Evolutionary conservation across 192 early-diverging fungal species (phyloP).

Genomic region (Jimgerdemannia flammicorona): DNA sequence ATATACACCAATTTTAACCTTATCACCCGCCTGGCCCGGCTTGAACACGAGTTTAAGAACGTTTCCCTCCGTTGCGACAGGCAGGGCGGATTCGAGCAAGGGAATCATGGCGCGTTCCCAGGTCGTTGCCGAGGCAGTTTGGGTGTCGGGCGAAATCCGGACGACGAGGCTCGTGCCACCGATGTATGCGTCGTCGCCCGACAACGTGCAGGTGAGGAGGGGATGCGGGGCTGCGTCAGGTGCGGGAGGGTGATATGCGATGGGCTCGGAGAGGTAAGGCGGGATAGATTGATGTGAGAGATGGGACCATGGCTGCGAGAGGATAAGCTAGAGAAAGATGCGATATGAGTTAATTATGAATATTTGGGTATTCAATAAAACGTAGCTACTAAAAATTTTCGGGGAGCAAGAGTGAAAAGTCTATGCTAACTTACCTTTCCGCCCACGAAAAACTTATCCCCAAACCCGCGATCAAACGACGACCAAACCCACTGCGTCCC

Average conservation of each 20-base stretch:
- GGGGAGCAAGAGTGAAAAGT: background rate
- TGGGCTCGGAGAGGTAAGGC: conserved; percentile 25
- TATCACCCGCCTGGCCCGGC: background rate
- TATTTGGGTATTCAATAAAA: too few species aligned
- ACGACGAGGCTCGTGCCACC: background rate
- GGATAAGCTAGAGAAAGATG: conserved; percentile 20
- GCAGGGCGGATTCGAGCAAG: background rate
- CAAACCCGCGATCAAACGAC: conserved; percentile 52
- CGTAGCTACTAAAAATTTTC: too few species aligned
- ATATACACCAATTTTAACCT: background rate
- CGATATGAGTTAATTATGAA: background rate
- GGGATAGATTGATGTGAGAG: conserved; percentile 47
- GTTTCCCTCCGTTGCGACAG: background rate
- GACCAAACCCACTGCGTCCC: conserved; percentile 43
- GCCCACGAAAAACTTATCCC: conserved; percentile 39
- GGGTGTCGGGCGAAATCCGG: background rate
- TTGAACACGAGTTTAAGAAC: background rate
- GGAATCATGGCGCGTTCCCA: background rate
- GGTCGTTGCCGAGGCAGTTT: background rate
- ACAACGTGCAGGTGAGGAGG: background rate
- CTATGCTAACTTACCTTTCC: conserved; percentile 15
- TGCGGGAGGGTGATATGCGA: background rate
- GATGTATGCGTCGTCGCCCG: background rate
- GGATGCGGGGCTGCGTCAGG: background rate
- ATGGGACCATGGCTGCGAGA: conserved; percentile 39